Evolutionary conservation across 345 rosid genomes (phyloP), one percentile per base, ranked within the genome.

Genomic region (Arabidopsis arenosa): DNA sequence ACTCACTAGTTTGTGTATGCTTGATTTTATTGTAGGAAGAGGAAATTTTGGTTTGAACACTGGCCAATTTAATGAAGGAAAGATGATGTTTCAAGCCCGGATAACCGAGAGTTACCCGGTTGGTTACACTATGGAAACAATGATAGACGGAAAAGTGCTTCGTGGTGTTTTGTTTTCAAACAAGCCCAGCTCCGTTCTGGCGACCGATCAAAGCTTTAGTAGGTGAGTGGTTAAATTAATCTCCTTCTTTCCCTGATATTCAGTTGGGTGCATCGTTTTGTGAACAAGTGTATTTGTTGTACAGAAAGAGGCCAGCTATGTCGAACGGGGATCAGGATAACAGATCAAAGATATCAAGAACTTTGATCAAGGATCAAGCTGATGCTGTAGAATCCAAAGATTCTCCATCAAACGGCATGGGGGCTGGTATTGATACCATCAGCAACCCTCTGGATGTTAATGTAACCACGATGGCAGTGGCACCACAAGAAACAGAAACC

Each of bases 51-150:
- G 73, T 9, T 65, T 84, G 59, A 84, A 76, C 73, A 74, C 70
- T 57, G 52, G 79, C 28, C 80, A 83, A 17, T 71, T 70, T 75
- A 73, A 67, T 69, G 83, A 85, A 78, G 98, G 90, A 68, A 96
- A 88, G 85, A 88, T 80, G 82, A 75, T 79, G 74, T 96, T 96
- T 85, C 90, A 91, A 63, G 97, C 99, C 35, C 88, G 75, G 74
- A 85, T 96, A 80, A 87, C 89, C 3, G 89, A 93, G 85, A 85
- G 84, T 75, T 86, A 84, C 63, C 84, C 86, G 30, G 84, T 83
- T 83, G 95, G 98, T 60, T 91, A 84, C 84, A 85, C 89, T 49
- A 83, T 96, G 52, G 96, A 96, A 82, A 93, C 99, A 51, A 72
- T 82, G 66, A 87, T 96, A 72, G 92, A 87, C 66, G 99, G 99